These are phyloP conservation scores for Fraxinus anomala DNA, from an alignment of 257 asterid genomes.

Conservation along the genomic window DNA sequence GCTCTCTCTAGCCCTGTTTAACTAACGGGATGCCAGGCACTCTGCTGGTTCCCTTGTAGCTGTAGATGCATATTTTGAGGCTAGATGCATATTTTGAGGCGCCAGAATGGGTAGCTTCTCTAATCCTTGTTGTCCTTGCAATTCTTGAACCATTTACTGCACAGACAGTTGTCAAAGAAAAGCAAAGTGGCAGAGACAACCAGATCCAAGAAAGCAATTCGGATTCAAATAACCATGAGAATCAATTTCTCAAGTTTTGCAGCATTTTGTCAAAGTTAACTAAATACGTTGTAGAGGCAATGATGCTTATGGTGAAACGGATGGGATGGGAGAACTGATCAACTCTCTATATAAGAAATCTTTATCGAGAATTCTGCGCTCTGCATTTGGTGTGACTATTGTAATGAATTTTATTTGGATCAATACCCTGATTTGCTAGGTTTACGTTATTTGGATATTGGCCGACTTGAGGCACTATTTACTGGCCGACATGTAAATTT, in stretches of 20 bases:
- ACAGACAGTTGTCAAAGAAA: conserved; percentile 32
- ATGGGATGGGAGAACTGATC: conserved; percentile 52
- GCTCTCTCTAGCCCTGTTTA: conserved; percentile 5
- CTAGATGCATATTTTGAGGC: conserved; percentile 88
- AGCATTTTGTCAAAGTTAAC: conserved; percentile 45
- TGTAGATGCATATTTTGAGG: conserved; percentile 81
- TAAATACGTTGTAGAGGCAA: conserved; percentile 41
- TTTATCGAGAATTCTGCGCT: conserved; percentile 70
- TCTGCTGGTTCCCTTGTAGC: conserved; percentile 96
- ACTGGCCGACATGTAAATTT: background rate
- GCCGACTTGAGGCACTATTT: background rate
- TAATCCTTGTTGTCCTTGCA: conserved; percentile 91
- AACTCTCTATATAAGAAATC: conserved; percentile 63
- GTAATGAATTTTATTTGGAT: conserved; percentile 39
- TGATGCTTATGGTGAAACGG: conserved; percentile 44
- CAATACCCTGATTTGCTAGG: background rate
- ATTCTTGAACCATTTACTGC: conserved; percentile 63
- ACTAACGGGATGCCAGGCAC: conserved; percentile 62
- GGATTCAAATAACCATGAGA: conserved; percentile 30
- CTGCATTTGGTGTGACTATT: conserved; percentile 67
- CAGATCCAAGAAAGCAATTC: conserved; percentile 43
- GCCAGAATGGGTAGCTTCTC: conserved; percentile 86
- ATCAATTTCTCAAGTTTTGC: conserved; percentile 38
- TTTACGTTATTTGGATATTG: background rate
- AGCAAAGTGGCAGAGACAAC: conserved; percentile 36